phyloP scores from a whole-genome alignment of 2,329 filamentous ascomycete genomes.

The Colletotrichum theobromicola region DNA sequence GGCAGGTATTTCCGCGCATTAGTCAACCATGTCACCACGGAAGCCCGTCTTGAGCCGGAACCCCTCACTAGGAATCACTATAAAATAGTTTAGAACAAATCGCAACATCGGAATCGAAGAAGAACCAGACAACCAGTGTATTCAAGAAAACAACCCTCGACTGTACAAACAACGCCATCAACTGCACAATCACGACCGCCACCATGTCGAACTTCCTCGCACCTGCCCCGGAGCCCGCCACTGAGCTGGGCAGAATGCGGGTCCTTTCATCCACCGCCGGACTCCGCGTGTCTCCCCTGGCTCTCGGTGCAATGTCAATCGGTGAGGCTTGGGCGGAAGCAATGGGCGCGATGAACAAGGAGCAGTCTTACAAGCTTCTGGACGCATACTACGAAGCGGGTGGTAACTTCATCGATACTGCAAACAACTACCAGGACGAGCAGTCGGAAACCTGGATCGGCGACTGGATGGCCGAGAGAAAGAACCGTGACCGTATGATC shows the following conservation, averaged over 20 bases:
- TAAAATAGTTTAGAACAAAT: neutral
- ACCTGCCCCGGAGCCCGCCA: conserved; percentile 41
- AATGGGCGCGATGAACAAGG: conserved; percentile 61
- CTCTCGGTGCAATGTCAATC: conserved; percentile 59
- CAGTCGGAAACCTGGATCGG: conserved; percentile 63
- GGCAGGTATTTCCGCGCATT: neutral
- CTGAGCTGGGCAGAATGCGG: conserved; percentile 57
- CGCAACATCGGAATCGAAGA: no score
- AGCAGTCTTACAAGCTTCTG: conserved; percentile 59
- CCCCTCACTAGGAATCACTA: neutral
- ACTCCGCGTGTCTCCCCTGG: conserved; percentile 57
- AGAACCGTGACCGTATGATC: conserved; percentile 58
- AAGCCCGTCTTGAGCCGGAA: neutral
- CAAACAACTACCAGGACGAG: conserved; percentile 62
- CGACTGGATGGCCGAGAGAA: conserved; percentile 57
- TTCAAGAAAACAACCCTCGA: neutral
- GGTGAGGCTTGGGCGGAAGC: conserved; percentile 47
- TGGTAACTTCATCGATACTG: conserved; percentile 73
- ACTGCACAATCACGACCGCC: neutral
- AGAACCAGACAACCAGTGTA: neutral
- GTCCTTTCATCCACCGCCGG: conserved; percentile 54
- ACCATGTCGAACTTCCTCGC: conserved; percentile 15
- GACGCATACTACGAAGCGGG: conserved; percentile 63
- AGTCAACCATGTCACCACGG: neutral
- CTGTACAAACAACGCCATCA: neutral